A percentile compares a stretch with the other conserved stretches of the same genome.
Conservation (phyloP, 2,329 filamentous ascomycete species). For the Penicillium brasilianum region DNA sequence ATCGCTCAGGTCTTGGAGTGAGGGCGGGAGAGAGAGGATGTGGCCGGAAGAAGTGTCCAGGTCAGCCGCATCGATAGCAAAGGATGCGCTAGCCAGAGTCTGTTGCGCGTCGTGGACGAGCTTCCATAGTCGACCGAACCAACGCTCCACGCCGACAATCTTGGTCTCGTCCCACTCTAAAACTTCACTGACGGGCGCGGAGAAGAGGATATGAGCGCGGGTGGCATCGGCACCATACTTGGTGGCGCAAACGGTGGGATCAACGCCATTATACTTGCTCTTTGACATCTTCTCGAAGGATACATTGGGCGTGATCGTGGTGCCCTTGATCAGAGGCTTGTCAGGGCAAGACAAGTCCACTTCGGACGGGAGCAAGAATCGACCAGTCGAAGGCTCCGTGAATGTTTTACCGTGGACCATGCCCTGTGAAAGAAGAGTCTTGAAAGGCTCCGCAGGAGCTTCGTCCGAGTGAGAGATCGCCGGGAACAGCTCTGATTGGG, state of each 20-base stretch:
- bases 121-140: conserved; percentile 72
- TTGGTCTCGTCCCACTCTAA: conserved; percentile 87
- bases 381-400: conserved; percentile 73
- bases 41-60: conserved; percentile 26
- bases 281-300: conserved; percentile 94
- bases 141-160: conserved; percentile 79
- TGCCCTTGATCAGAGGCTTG: conserved; percentile 66
- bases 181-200: conserved; percentile 80
- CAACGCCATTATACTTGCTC: conserved; percentile 90
- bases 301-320: conserved; percentile 63
- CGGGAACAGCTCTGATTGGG: conserved; percentile 54
- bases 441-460: conserved; percentile 73
- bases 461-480: conserved; percentile 42
- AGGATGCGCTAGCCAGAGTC: conserved; percentile 30
- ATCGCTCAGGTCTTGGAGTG: conserved; percentile 40
- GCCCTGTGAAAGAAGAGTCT: conserved; percentile 80
- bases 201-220: conserved; percentile 85
- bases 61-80: conserved; percentile 28
- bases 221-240: conserved; percentile 83
- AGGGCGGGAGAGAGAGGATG: conserved; percentile 34
- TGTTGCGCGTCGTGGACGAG: conserved; percentile 53
- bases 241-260: conserved; percentile 73
- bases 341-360: conserved; percentile 66
- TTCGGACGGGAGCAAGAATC: conserved; percentile 77
- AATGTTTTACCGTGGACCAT: conserved; percentile 93